Evolutionary conservation across 2,329 filamentous ascomycete genomes (phyloP).

Genomic region (Purpureocillium lavendulum): DNA sequence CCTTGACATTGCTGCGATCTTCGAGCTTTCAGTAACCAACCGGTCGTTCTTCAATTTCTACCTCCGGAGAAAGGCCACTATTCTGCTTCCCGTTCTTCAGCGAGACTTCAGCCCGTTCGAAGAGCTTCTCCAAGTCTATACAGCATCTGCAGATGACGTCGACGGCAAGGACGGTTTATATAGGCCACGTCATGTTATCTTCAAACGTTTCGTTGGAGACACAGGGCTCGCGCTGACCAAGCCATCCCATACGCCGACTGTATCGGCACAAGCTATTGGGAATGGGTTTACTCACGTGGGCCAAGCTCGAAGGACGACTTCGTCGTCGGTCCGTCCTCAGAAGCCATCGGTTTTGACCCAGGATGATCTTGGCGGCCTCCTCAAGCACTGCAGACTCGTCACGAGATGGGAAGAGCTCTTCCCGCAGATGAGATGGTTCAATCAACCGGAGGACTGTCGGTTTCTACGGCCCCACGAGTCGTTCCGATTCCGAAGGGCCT

Average conservation of each 20-base stretch:
- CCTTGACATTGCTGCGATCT: slow-evolving; percentile 32
- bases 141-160: slow-evolving; percentile 29
- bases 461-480: slow-evolving; percentile 33
- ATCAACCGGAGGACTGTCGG: slow-evolving; percentile 34
- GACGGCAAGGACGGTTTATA: slow-evolving; percentile 22
- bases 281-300: too few species aligned
- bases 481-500: slow-evolving; percentile 37
- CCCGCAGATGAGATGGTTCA: slow-evolving; percentile 37
- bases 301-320: neutral
- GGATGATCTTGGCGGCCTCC: slow-evolving; percentile 21
- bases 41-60: slow-evolving; percentile 32
- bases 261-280: too few species aligned
- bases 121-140: slow-evolving; percentile 37
- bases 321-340: neutral
- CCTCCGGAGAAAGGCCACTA: slow-evolving; percentile 26
- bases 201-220: slow-evolving; percentile 26
- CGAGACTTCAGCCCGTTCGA: slow-evolving; percentile 35
- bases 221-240: slow-evolving; percentile 15
- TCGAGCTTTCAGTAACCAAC: slow-evolving; percentile 27
- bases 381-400: slow-evolving; percentile 26
- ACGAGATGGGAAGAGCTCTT: slow-evolving; percentile 30
- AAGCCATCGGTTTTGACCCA: slow-evolving; percentile 21
- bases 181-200: slow-evolving; percentile 28
- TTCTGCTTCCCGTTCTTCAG: slow-evolving; percentile 33
- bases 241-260: neutral